These are phyloP conservation scores for Geotrichum phurueaensis DNA, from an alignment of 1,139 yeast species.

Conservation along the genomic window DNA sequence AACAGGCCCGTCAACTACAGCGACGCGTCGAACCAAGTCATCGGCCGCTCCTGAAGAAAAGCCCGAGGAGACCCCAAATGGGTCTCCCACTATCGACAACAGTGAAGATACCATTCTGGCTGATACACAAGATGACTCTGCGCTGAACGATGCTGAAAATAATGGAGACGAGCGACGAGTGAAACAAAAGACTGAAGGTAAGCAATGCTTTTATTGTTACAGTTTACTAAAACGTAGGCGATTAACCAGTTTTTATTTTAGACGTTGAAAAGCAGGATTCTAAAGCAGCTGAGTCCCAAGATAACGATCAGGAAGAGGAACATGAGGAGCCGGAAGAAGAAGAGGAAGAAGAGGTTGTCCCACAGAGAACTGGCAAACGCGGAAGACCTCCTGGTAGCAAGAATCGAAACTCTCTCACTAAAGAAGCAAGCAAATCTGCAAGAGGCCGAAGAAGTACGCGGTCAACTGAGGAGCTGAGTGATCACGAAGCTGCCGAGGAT, in stretches of 20 bases:
- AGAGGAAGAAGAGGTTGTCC: conserved; percentile 10
- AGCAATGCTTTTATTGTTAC: neutral
- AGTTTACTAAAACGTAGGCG: neutral
- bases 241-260: neutral
- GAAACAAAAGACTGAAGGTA: neutral
- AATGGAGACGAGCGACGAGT: neutral
- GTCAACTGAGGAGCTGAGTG: conserved; percentile 25
- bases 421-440: neutral
- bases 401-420: conserved; percentile 17
- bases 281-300: neutral
- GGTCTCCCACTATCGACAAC: neutral
- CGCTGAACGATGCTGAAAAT: neutral
- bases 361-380: conserved; percentile 24
- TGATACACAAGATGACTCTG: conserved; percentile 13
- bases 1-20: conserved; percentile 1
- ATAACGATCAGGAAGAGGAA: conserved; percentile 27
- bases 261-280: neutral
- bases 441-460: neutral
- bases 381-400: conserved; percentile 37
- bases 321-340: conserved; percentile 1
- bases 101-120: neutral
- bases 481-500: conserved; percentile 21
- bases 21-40: conserved; percentile 14
- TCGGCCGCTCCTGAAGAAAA: conserved; percentile 5
- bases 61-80: conserved; percentile 4